Evolutionary conservation across 352 stramenopile species (phyloP), one percentile per base, ranked within the genome.

Genomic region (Pythium aristosporum): DNA sequence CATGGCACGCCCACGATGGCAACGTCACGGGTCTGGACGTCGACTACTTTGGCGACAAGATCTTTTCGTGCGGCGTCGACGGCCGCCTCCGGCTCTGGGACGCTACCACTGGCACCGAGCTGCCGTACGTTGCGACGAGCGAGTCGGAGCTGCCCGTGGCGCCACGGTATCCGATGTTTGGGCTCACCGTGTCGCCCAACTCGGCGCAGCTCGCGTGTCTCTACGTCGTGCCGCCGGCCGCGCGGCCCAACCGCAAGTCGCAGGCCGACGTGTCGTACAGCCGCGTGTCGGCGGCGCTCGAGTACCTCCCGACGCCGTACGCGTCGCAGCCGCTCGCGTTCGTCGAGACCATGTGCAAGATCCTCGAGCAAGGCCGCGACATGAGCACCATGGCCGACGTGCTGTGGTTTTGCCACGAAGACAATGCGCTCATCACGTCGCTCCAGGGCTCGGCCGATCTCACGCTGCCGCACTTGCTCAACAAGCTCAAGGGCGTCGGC

Each of bases 181-280:
- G 83, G 2, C 57, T 94, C 28, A 66, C 80, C 0, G 70, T 94
- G 30, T 94, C 85, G 5, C 80, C 85, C 3, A 91, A 79, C 50
- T 89, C 80, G 34, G 79, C 78, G 0, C 83, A 92, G 59, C 48
- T 94, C 32, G 80, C 79, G 20, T 80, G 72, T 57, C 56, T 91
- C 15, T 85, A 88, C 58, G 79, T 94, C 53, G 80, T 91, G 34
- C 85, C 85, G 34, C 85, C 85, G 55, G 84, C 85, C 0, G 86
- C 85, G n/a, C 74, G 85, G 41, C 85, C 85, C 16, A 92, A 90
- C 47, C 82, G 85, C 58, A 90, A 87, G 54, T 91, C 84, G 11
- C 85, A 94, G 42, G 85, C 85, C 1, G 85, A 94, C 56, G 82
- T 92, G n/a, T 91, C 85, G 25, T 94, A 92, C 69, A 89, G 75